Evolutionary conservation across 2,329 filamentous ascomycete species (phyloP).

Genomic region (Claviceps humidiphila): DNA sequence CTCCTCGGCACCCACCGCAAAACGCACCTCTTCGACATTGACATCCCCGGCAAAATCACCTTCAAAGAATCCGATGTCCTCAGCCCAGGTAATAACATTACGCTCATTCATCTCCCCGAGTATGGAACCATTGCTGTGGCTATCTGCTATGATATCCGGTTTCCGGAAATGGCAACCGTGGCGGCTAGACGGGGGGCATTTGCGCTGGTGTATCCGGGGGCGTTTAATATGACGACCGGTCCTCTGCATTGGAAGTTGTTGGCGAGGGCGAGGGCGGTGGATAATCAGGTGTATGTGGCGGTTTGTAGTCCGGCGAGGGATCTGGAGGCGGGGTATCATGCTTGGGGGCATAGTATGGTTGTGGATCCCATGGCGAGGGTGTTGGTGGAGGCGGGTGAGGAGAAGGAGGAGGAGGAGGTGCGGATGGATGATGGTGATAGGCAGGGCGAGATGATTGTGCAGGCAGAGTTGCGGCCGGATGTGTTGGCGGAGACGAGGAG

Average conservation of each 20-base stretch:
- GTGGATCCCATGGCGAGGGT: conserved; percentile 78
- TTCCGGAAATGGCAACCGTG: conserved; percentile 84
- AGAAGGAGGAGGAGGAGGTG: conserved; percentile 66
- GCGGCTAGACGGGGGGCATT: conserved; percentile 81
- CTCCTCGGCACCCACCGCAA: conserved; percentile 85
- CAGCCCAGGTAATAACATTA: conserved; percentile 71
- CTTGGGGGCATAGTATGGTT: conserved; percentile 84
- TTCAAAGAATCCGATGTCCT: conserved; percentile 89
- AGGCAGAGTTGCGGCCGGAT: conserved; percentile 54
- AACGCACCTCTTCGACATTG: conserved; percentile 93
- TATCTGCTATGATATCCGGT: conserved; percentile 96
- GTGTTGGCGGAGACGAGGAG: conserved; percentile 63
- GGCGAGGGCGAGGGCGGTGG: conserved; percentile 70
- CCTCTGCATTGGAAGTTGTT: conserved; percentile 82
- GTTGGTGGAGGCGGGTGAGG: conserved; percentile 65
- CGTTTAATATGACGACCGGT: conserved; percentile 90
- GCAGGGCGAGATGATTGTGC: conserved; percentile 64
- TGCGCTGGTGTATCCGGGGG: conserved; percentile 82
- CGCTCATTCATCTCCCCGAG: conserved; percentile 72
- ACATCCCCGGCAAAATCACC: conserved; percentile 86
- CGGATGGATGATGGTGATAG: conserved; percentile 71
- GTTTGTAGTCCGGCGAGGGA: conserved; percentile 86
- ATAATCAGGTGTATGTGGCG: conserved; percentile 90
- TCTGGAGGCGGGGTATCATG: conserved; percentile 63
- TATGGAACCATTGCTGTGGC: conserved; percentile 80